Evolutionary conservation across 176 grass and related monocot genomes (phyloP), one percentile per base, ranked within the genome.

Genomic region (Aegilops longissima): DNA sequence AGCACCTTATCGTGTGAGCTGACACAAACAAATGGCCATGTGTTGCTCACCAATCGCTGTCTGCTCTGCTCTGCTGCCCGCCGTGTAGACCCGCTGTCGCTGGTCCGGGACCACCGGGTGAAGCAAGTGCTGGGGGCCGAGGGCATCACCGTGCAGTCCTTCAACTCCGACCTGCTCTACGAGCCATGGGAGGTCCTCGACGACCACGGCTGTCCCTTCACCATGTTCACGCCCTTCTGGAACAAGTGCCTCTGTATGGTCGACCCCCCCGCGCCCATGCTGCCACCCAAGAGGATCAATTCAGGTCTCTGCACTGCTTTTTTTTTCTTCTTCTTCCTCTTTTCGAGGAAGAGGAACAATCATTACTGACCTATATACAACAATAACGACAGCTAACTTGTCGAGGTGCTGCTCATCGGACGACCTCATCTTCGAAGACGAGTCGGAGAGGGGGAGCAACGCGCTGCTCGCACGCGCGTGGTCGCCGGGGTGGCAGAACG

Each of bases 171-270:
- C 80, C 87, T 99, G 75, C 92, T 99, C 33, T 99, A 99, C 59
- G 97, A 99, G 77, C 97, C 97, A 59, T 99, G 97, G 97, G 92
- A 99, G 83, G 94, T 99, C 76, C 88, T 96, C 47, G 94, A 99
- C 77, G 97, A 93, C 42, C 80, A 94, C 74, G 90, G 87, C 33
- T 70, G 85, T 27, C 89, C 97, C n/a, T 99, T 99, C 84, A 90
- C 87, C 82, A 99, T 95, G 87, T 99, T 99, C 88, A 89, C 85
- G 29, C 83, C 97, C 31, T 99, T 99, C 85, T 99, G 97, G 97
- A 94, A 96, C 82, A 87, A 83, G 76, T 99, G 94, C 87, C 89
- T 99, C 51, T 94, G 87, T 85, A 96, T 99, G 92, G 92, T 87
- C 0, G 97, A 99, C 61, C 97, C 97, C 4, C 85, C 88, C 0